Evolutionary conservation across 768 basidiomycete species (phyloP).

Genomic region (Tubosaeta sp.): DNA sequence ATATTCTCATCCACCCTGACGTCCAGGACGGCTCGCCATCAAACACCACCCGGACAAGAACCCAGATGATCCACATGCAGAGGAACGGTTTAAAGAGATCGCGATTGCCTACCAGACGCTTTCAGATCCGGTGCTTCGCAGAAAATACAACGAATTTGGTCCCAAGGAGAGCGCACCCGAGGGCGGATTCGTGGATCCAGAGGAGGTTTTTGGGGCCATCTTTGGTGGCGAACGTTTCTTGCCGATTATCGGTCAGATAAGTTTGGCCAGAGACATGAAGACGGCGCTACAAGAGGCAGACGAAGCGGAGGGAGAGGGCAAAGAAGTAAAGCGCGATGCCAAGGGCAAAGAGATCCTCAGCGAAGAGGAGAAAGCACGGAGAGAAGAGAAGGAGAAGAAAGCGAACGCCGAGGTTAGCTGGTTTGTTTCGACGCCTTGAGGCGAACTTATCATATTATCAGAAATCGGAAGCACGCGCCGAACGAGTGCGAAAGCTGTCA

Average conservation of each 20-base stretch:
- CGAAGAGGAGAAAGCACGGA: slow-evolving; percentile 70
- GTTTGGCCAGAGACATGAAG: slow-evolving; percentile 90
- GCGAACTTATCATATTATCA: slow-evolving; percentile 27
- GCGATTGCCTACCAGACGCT: slow-evolving; percentile 88
- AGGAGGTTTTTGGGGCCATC: slow-evolving; percentile 75
- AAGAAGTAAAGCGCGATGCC: slow-evolving; percentile 44
- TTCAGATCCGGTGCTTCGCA: slow-evolving; percentile 68
- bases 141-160: slow-evolving; percentile 91
- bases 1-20: slow-evolving; percentile 1
- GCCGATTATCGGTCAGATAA: slow-evolving; percentile 86
- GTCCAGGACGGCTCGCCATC: slow-evolving; percentile 73
- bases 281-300: slow-evolving; percentile 84
- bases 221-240: slow-evolving; percentile 87
- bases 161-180: slow-evolving; percentile 77
- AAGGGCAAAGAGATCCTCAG: slow-evolving; percentile 51
- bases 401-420: slow-evolving; percentile 59
- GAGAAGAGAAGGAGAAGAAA: slow-evolving; percentile 68
- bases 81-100: slow-evolving; percentile 87
- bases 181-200: slow-evolving; percentile 85
- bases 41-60: slow-evolving; percentile 94
- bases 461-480: slow-evolving; percentile 78
- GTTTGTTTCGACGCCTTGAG: neutral
- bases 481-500: slow-evolving; percentile 66
- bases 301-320: slow-evolving; percentile 52
- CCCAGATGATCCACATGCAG: slow-evolving; percentile 78